Percentiles rank a stretch among this genome's conserved stretches.
phyloP scores from a whole-genome alignment of 1,284 basidiomycete genomes.

The Quambalaria eucalypti region DNA sequence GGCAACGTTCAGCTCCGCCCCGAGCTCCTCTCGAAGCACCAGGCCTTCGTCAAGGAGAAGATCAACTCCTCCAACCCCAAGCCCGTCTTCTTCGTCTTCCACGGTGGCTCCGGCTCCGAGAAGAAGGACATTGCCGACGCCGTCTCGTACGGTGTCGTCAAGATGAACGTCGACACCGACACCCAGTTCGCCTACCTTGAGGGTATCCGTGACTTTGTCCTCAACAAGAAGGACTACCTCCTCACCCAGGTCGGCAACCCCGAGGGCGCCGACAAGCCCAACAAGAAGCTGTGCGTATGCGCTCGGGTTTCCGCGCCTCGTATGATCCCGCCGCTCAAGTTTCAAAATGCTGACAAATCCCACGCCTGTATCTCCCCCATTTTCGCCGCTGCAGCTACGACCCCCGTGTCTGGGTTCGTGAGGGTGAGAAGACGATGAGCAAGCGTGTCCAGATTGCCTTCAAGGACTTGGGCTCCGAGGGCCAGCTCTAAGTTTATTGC shows the following conservation, averaged over 20 bases:
- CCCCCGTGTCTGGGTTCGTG: slow-evolving; percentile 86
- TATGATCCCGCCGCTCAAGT: no score
- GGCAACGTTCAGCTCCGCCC: slow-evolving; percentile 72
- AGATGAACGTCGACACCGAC: slow-evolving; percentile 53
- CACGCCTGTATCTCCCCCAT: no score
- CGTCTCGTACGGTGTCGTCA: slow-evolving; percentile 67
- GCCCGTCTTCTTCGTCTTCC: slow-evolving; percentile 83
- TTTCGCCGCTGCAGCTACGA: no score
- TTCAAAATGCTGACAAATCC: no score
- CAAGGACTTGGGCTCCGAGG: slow-evolving; percentile 61
- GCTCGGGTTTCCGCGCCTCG: no score
- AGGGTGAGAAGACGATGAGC: slow-evolving; percentile 89
- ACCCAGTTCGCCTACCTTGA: slow-evolving; percentile 84
- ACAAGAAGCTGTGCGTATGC: slow-evolving; percentile 45
- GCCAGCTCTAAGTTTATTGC: slow-evolving; percentile 36
- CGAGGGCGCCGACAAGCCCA: slow-evolving; percentile 43
- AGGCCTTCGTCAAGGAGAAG: slow-evolving; percentile 66
- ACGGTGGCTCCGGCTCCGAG: slow-evolving; percentile 95
- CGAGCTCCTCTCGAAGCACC: slow-evolving; percentile 85
- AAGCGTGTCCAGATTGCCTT: slow-evolving; percentile 87
- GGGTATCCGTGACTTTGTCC: slow-evolving; percentile 58
- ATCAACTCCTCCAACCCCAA: slow-evolving; percentile 53
- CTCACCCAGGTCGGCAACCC: slow-evolving; percentile 46
- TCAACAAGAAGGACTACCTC: slow-evolving; percentile 47
- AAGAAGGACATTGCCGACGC: slow-evolving; percentile 93